Percentiles rank a stretch among this genome's conserved stretches.
phyloP scores from a whole-genome alignment of 1,139 yeast species.

The Candida freyschussii region DNA sequence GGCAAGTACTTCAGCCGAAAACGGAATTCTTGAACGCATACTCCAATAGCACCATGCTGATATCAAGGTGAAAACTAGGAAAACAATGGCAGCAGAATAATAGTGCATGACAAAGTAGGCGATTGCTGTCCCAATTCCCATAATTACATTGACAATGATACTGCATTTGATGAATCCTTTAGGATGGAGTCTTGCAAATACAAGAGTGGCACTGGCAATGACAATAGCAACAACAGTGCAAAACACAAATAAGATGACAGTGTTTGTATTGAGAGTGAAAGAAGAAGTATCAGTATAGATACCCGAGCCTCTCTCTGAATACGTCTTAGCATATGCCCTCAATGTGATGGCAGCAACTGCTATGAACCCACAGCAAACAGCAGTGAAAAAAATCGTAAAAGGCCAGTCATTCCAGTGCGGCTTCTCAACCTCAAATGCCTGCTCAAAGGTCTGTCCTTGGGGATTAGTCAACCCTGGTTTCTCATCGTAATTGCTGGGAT shows the following conservation, averaged over 20 bases:
- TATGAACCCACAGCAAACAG: conserved; percentile 62
- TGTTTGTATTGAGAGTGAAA: conserved; percentile 68
- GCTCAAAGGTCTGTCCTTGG: conserved; percentile 49
- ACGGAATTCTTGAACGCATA: conserved; percentile 61
- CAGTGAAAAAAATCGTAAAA: conserved; percentile 57
- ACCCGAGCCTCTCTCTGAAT: conserved; percentile 56
- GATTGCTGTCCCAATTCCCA: conserved; percentile 74
- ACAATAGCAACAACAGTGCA: conserved; percentile 58
- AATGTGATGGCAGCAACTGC: conserved; percentile 69
- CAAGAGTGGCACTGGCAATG: conserved; percentile 50
- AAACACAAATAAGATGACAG: conserved; percentile 66
- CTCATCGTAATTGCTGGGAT: conserved; percentile 25
- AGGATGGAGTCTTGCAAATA: conserved; percentile 62
- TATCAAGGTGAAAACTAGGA: conserved; percentile 56
- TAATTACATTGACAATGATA: conserved; percentile 57
- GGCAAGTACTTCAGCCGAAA: conserved; percentile 70
- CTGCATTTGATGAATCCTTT: conserved; percentile 65
- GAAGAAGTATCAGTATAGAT: conserved; percentile 51
- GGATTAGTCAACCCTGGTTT: conserved; percentile 27
- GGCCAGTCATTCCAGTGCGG: conserved; percentile 73
- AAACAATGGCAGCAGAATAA: conserved; percentile 77
- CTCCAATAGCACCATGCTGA: conserved; percentile 73
- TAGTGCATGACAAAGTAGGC: conserved; percentile 60
- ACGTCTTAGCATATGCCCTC: conserved; percentile 53
- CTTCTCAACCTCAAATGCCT: conserved; percentile 60